Conservation (phyloP, 768 basidiomycete species). For the Paxillus involutus region DNA sequence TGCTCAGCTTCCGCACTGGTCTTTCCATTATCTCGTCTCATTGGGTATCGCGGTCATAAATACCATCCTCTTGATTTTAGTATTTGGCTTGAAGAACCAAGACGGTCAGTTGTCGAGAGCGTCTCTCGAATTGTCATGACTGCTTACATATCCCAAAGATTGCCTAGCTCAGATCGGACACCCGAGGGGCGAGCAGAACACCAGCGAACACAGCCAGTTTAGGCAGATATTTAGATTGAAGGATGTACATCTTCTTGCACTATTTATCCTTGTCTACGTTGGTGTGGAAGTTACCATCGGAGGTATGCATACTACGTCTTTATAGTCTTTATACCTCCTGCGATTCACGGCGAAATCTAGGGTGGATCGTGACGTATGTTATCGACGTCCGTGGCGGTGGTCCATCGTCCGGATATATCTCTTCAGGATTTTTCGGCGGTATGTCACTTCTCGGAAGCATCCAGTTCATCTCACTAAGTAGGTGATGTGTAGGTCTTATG, state of each 20-base stretch:
- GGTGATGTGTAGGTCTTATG: conserved; percentile 46
- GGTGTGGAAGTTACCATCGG: conserved; percentile 61
- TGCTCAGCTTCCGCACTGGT: conserved; percentile 63
- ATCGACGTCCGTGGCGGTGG: conserved; percentile 45
- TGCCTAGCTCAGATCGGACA: conserved; percentile 57
- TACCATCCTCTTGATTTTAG: conserved; percentile 44
- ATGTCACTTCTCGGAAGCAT: conserved; percentile 1
- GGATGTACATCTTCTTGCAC: conserved; percentile 60
- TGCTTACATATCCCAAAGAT: conserved; percentile 35
- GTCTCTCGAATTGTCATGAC: background rate
- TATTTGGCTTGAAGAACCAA: conserved; percentile 71
- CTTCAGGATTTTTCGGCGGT: conserved; percentile 60
- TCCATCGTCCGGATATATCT: conserved; percentile 47
- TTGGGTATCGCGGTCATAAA: conserved; percentile 66
- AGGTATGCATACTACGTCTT: conserved; percentile 24
- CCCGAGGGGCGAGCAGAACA: conserved; percentile 34
- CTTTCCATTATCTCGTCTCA: conserved; percentile 74
- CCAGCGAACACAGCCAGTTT: conserved; percentile 38
- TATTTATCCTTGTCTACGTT: conserved; percentile 67
- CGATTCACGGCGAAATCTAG: conserved; percentile 27
- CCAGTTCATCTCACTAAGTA: background rate
- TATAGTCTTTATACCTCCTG: background rate
- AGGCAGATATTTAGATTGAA: conserved; percentile 52
- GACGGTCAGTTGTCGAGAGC: conserved; percentile 48
- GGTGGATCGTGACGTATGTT: conserved; percentile 71